Evolutionary conservation across 768 basidiomycete species (phyloP).

Genomic region (Rhizopogon roseolus): DNA sequence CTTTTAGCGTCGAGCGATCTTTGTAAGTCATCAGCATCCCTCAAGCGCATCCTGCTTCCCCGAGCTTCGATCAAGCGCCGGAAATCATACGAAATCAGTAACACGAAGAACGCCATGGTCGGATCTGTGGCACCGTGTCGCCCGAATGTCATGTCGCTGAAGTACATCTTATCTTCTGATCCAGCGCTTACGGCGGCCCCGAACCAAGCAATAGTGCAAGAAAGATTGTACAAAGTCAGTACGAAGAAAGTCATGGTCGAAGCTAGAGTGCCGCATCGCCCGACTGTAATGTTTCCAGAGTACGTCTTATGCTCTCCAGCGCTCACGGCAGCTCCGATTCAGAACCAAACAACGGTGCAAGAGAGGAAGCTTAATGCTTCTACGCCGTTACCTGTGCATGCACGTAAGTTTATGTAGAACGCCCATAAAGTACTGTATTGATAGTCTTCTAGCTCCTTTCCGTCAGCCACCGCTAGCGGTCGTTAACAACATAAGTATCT

Average conservation of each 20-base stretch:
- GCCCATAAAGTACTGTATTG: neutral
- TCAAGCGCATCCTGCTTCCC: neutral
- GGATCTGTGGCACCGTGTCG: neutral
- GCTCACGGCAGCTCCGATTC: neutral
- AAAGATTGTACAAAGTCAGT: neutral
- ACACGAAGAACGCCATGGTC: neutral
- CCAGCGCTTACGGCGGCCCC: too few relatives aligned
- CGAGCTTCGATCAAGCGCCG: neutral
- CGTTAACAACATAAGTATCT: neutral
- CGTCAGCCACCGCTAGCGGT: neutral
- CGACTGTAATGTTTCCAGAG: constrained; percentile 4
- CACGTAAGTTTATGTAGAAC: neutral
- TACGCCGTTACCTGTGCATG: too few relatives aligned
- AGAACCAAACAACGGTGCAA: neutral
- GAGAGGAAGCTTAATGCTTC: neutral
- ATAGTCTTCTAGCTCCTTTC: neutral
- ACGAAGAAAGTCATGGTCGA: neutral
- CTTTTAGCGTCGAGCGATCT: neutral
- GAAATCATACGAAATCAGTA: neutral
- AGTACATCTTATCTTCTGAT: neutral
- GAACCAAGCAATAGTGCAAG: neutral
- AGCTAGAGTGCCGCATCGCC: neutral
- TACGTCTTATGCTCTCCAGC: neutral
- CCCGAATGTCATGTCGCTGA: constrained; percentile 4
- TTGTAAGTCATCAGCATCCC: neutral